phyloP scores from a whole-genome alignment of 2,329 filamentous ascomycete species.

The Sporothrix brunneoviolacea region DNA sequence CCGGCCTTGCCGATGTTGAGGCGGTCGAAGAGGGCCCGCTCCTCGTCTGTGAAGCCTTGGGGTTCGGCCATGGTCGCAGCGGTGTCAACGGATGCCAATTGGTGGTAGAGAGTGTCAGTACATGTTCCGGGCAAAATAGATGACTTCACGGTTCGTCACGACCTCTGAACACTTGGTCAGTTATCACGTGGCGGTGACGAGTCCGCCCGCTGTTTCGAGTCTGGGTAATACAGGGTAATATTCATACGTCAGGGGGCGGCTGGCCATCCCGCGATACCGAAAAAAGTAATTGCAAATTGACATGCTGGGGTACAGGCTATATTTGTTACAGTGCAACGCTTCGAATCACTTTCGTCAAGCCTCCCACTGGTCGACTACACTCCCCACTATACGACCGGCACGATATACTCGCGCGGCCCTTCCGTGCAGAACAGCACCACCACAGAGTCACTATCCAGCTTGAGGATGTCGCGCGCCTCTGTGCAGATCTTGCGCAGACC shows the following conservation, averaged over 20 bases:
- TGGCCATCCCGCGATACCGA: no score
- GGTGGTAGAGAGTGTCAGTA: no score
- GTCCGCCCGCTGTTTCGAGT: not conserved
- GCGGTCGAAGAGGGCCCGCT: constrained; percentile 16
- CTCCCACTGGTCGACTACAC: no score
- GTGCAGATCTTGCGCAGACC: constrained; percentile 35
- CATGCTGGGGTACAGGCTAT: no score
- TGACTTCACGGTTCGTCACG: not conserved
- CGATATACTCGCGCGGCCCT: constrained; percentile 13
- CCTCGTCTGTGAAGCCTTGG: constrained; percentile 16
- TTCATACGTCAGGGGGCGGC: not conserved
- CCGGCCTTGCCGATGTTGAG: constrained; percentile 18
- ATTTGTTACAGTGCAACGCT: no score
- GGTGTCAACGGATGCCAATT: not conserved
- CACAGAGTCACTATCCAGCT: constrained; percentile 8
- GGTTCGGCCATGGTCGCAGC: constrained; percentile 6
- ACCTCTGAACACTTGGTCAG: constrained; percentile 7
- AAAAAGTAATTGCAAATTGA: no score
- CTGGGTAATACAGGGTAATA: not conserved
- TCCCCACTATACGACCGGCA: constrained; percentile 12
- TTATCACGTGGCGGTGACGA: constrained; percentile 2
- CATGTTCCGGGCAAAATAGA: not conserved
- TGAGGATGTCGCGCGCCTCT: constrained; percentile 9
- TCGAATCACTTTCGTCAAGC: no score
- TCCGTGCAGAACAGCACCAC: constrained; percentile 17